phyloP scores from a whole-genome alignment of 2,329 filamentous ascomycete species.

The Colletotrichum viniferum region DNA sequence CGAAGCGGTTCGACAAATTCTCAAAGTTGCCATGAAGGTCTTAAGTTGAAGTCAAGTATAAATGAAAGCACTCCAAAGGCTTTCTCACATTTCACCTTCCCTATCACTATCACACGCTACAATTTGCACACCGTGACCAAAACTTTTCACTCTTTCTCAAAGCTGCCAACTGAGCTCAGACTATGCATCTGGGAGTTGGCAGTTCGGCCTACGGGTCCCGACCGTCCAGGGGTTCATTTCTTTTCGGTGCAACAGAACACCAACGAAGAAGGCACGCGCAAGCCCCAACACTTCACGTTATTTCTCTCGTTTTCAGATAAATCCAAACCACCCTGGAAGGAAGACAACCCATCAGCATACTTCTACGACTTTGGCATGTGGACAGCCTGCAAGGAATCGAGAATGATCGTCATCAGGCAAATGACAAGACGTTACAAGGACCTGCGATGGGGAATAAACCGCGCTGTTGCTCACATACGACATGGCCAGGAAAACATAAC shows the following conservation, averaged over 20 bases:
- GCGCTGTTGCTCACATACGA: not conserved
- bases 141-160: not conserved
- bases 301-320: not conserved
- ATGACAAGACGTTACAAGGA: not conserved
- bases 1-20: not conserved
- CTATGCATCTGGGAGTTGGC: not conserved
- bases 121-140: not conserved
- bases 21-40: not conserved
- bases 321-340: not conserved
- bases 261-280: not conserved
- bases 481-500: not conserved
- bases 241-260: not conserved
- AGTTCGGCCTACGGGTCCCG: not conserved
- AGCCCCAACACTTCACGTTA: not conserved
- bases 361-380: not conserved
- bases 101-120: not conserved
- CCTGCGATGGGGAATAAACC: fast-evolving
- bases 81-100: not conserved
- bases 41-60: not conserved
- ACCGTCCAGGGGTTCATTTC: not conserved
- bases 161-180: not conserved
- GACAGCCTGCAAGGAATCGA: not conserved
- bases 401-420: not conserved
- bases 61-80: not conserved
- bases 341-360: not conserved